phyloP scores from a whole-genome alignment of 495 filamentous ascomycete species.

The Xylaria flabelliformis region DNA sequence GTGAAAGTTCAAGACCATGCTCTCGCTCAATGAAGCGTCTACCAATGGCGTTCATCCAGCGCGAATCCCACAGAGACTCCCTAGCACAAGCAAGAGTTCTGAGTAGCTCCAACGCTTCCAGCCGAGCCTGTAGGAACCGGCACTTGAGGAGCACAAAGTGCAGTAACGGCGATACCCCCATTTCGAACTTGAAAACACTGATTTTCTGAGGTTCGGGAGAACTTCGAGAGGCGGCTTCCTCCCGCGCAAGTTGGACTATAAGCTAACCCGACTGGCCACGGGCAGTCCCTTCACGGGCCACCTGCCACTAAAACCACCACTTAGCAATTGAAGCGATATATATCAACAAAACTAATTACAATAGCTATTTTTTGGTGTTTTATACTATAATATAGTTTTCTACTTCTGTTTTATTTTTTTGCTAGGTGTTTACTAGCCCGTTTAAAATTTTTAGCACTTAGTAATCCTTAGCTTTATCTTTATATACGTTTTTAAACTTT shows the following conservation, averaged over 20 bases:
- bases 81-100: constrained; percentile 26
- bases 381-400: no score
- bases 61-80: constrained; percentile 43
- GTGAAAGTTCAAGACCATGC: constrained; percentile 34
- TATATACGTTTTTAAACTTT: no score
- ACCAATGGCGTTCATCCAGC: constrained; percentile 35
- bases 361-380: no score
- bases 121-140: constrained; percentile 44
- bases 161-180: constrained; percentile 50
- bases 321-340: no score
- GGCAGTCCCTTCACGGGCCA: no score
- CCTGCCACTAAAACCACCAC: no score
- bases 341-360: no score
- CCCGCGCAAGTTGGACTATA: constrained; percentile 26
- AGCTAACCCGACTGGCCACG: no score
- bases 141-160: constrained; percentile 56
- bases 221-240: constrained; percentile 22
- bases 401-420: no score
- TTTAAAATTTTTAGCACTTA: no score
- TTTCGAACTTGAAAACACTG: constrained; percentile 52
- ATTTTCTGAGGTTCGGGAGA: constrained; percentile 29
- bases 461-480: no score
- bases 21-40: constrained; percentile 44
- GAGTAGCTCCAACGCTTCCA: constrained; percentile 43
- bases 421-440: no score